Evolutionary conservation across 1,284 basidiomycete species (phyloP), one percentile per base, ranked within the genome.

Genomic region (Irpex sp.): DNA sequence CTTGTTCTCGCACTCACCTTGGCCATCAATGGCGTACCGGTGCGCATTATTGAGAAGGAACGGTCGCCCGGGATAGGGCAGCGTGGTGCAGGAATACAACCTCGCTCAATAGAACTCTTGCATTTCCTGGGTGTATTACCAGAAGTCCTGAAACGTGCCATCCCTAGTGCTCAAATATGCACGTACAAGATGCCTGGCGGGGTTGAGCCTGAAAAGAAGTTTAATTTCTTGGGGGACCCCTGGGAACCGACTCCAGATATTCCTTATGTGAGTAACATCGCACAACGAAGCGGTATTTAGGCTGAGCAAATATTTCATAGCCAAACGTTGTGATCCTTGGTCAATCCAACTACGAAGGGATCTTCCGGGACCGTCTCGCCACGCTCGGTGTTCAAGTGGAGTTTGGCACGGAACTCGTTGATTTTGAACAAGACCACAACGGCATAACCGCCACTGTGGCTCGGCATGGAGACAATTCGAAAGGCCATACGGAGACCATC

Each of bases 1-100:
- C 67, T 73, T 8, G 64, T 72, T 21, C 57, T 68, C 21, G 71
- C 72, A 2, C 58, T 74, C 15, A 61, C 63, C 15, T 63, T 73
- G 17, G 59, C 54, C 51, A 37, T 40, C 62, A 72, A 67, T 57
- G 70, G 67, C 52, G 55, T 64, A 9, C 60, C 63, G 4, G 60
- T 64, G 8, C 62, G 59, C 19, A 51, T 64, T 49, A 56, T 64
- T 19, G 72, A 74, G 31, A 64, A 62, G 4, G 64, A 59, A 31
- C 60, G 62, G 6, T 34, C 26, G 8, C 66, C 64, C 44, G 67
- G 69, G 44, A 64, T 61, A 13, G 71, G 69, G 40, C 54, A 62
- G 7, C 59, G 65, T 2, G 67, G 68, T 1, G 62, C 67, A 21
- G 62, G 49, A 5, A 49, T 68, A 44, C 38, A 68, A 65, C 67